Base-by-base conservation (phyloP, 805 yeast genomes). In the Saccharomycopsis malanga region DNA sequence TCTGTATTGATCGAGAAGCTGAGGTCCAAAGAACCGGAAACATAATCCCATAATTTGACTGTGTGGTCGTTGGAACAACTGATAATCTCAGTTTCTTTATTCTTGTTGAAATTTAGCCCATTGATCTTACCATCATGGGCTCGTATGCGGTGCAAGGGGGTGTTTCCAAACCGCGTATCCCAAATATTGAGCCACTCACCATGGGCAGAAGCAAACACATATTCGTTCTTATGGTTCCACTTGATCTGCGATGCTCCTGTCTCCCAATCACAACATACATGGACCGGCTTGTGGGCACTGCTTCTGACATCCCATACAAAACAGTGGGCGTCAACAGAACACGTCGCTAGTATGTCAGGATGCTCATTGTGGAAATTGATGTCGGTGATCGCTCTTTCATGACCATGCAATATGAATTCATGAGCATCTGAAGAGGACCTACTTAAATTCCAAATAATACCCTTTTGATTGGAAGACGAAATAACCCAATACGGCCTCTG, bases 241-340 rank as follows among this genome's bases (percentile, higher is more conserved):
- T 91, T 88, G 14, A 88, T 96, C 62, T 91, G 98, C 0, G 95
- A 77, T 2, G 97, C 95, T 2, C 94, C 91, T 0, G 96, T 94
- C 48, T 85, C 68, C 94, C 96, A 93, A 59, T 91, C 96, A n/a
- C 96, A 87, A 66, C 87, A 88, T 40, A 79, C 73, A 49, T 74
- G 73, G 3, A 77, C 81, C 0, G 97, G 95, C 51, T 76, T 69
- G 41, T 76, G 67, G 18, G 50, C 37, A 0, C 96, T 91, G 14
- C 81, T 71, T 49, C 98, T 71, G 70, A 89, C 71, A 64, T 93
- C 98, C 98, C 98, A 93, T 2, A 84, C 77, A 46, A 79, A 77
- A 17, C 88, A 83, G 57, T 79, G 83, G 0, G 96, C 82, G 60
- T 93, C 98, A 12, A 93, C 86, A 0, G 95, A 83, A 60, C 97